These are phyloP conservation scores for Blastobotrys attinorum DNA, from an alignment of 805 yeast genomes.

Conservation along the genomic window DNA sequence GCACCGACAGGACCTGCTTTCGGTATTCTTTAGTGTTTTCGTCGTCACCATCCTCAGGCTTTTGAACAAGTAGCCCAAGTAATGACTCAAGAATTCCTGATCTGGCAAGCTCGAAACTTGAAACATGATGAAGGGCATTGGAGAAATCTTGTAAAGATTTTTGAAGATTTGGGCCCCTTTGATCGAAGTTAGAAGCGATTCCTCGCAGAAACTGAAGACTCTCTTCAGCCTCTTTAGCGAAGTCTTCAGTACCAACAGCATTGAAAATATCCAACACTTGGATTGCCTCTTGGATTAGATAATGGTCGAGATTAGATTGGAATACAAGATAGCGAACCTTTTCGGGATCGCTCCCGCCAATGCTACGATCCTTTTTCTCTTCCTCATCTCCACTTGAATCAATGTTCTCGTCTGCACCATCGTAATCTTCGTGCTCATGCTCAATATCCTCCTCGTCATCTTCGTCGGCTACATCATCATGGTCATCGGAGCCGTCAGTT, in stretches of 20 bases:
- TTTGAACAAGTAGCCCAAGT: conserved; percentile 22
- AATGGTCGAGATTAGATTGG: conserved; percentile 7
- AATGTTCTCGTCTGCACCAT: conserved; percentile 20
- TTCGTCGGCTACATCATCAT: conserved; percentile 26
- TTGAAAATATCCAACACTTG: conserved; percentile 5
- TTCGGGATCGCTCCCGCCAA: conserved; percentile 18
- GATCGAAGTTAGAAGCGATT: conserved; percentile 19
- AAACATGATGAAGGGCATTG: conserved; percentile 29
- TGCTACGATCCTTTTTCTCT: conserved; percentile 20
- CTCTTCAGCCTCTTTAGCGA: conserved; percentile 20
- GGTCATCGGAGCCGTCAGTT: conserved; percentile 26
- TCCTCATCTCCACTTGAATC: conserved; percentile 21
- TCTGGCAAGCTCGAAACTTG: conserved; percentile 68
- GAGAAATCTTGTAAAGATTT: conserved; percentile 7
- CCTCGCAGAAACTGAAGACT: conserved; percentile 20
- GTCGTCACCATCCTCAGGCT: conserved; percentile 28
- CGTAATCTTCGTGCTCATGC: conserved; percentile 20
- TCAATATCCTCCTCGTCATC: conserved; percentile 25
- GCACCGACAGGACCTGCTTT: conserved; percentile 39
- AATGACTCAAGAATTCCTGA: conserved; percentile 54
- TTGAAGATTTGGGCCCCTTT: conserved; percentile 11
- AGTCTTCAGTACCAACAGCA: conserved; percentile 3
- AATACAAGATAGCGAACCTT: conserved; percentile 2
- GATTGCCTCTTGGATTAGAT: conserved; percentile 7
- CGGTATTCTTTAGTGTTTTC: conserved; percentile 25